Base-by-base conservation (phyloP, 441 rosid genomes). In the Geranium incanum region DNA sequence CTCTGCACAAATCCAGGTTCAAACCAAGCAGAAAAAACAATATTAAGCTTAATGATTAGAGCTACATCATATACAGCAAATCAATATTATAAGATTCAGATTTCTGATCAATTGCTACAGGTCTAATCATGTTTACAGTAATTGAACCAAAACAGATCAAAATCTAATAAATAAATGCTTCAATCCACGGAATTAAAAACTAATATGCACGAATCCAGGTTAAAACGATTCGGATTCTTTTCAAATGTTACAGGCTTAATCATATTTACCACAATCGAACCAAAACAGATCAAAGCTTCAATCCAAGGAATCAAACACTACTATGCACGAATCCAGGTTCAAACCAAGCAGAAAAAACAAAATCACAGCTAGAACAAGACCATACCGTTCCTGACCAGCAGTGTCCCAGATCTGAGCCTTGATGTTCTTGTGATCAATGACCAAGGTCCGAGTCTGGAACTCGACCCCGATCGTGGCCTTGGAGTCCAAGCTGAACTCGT, bases 321-420 rank as follows among this genome's bases (percentile, higher is more conserved):
- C 33, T 28, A 28, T 28, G 33, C 33, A 55, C 0, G 4, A 55
- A n/a, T 5, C 23, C 48, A 7, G 5, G 43, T 39, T 4, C 43
- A 4, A 7, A 39, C 43, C 43, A 39, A 39, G 43, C 43, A 41
- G 48, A 41, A 41, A 1, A 41, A 7, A 41, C 48, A 11, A 41
- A 41, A 41, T 41, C 48, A 6, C 7, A 41, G 11, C 48, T 6
- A 11, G 11, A 41, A 41, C 33, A 1, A 11, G 48, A 41, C 11
- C 48, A 38, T 75, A 75, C 78, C 78, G 71, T 59, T 75, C 78
- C 59, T 75, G 78, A 9, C 78, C 78, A n/a, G 78, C 78, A 60
- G 78, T 75, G 37, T 75, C 78, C 78, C 78, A 75, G 67, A 75
- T 75, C 78, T 75, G 78, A 8, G 78, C 77, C 69, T 75, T 75